phyloP scores from a whole-genome alignment of 2,329 filamentous ascomycete genomes.

The Thelonectria rubi region DNA sequence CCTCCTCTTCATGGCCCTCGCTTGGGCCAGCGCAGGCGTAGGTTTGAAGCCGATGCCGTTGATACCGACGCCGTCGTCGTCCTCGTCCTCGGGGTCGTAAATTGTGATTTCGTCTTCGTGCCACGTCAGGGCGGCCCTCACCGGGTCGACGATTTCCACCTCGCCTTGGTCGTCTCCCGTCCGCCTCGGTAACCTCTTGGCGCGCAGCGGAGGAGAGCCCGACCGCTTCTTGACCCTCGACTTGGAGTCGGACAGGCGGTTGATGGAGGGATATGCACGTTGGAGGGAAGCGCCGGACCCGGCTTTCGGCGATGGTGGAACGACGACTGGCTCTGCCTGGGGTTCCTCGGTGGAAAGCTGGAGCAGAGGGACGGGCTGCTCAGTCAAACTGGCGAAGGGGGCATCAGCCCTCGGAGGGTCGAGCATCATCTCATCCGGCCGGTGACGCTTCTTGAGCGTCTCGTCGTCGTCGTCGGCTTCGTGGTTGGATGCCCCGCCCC shows the following conservation, averaged over 20 bases:
- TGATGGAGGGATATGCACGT: constrained; percentile 51
- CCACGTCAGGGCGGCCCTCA: constrained; percentile 71
- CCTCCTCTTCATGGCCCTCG: constrained; percentile 63
- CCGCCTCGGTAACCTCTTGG: constrained; percentile 37
- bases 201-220: constrained; percentile 51
- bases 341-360: constrained; percentile 13
- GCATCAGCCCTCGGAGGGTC: constrained; percentile 34
- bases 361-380: constrained; percentile 17
- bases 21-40: constrained; percentile 67
- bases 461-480: constrained; percentile 42
- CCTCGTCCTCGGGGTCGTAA: constrained; percentile 70
- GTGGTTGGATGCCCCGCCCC: constrained; percentile 53
- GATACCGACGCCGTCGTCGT: constrained; percentile 73
- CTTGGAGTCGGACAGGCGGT: constrained; percentile 51
- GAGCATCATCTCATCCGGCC: constrained; percentile 45
- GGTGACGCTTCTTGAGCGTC: constrained; percentile 51
- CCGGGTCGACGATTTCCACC: constrained; percentile 57
- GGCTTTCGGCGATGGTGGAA: constrained; percentile 25
- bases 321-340: constrained; percentile 15
- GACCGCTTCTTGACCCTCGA: constrained; percentile 48
- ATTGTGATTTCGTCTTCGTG: constrained; percentile 74
- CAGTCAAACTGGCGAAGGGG: constrained; percentile 18
- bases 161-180: constrained; percentile 45
- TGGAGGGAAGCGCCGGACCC: constrained; percentile 36
- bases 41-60: constrained; percentile 75